Evolutionary conservation across 2,329 filamentous ascomycete genomes (phyloP).

Genomic region (Calonectria honghensis): DNA sequence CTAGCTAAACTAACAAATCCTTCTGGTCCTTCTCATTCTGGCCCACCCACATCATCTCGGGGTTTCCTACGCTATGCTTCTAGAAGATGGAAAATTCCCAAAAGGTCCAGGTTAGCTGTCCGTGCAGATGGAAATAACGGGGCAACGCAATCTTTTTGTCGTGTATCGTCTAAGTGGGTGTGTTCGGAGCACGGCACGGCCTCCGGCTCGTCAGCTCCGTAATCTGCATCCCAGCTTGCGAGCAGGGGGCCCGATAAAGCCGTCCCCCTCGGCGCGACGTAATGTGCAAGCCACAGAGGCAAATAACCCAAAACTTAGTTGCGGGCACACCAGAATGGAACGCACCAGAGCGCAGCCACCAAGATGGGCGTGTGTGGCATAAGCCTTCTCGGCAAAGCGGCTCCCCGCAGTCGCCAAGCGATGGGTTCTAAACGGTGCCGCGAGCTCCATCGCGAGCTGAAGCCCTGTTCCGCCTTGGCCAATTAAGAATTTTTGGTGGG

Average conservation of each 20-base stretch:
- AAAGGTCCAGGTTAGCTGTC: neutral
- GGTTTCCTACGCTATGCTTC: neutral
- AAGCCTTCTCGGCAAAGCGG: neutral
- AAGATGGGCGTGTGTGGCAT: neutral
- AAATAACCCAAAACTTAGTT: neutral
- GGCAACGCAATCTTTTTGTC: neutral
- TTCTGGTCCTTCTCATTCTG: neutral
- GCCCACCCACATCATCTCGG: neutral
- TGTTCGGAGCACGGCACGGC: neutral
- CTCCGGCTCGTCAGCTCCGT: neutral
- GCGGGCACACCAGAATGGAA: neutral
- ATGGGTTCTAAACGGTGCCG: neutral
- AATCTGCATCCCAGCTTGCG: neutral
- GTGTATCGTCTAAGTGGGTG: neutral
- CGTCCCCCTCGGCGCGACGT: neutral
- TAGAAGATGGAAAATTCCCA: neutral
- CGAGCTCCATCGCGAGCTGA: neutral
- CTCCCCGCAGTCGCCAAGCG: neutral
- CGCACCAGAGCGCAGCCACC: neutral
- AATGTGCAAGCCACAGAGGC: neutral
- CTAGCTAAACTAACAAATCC: neutral
- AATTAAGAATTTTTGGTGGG: neutral
- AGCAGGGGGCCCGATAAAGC: neutral
- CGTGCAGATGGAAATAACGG: neutral
- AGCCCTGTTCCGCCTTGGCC: neutral